Evolutionary conservation across 805 yeast genomes (phyloP), one percentile per base, ranked within the genome.

Genomic region (Nakazawaea sp.): DNA sequence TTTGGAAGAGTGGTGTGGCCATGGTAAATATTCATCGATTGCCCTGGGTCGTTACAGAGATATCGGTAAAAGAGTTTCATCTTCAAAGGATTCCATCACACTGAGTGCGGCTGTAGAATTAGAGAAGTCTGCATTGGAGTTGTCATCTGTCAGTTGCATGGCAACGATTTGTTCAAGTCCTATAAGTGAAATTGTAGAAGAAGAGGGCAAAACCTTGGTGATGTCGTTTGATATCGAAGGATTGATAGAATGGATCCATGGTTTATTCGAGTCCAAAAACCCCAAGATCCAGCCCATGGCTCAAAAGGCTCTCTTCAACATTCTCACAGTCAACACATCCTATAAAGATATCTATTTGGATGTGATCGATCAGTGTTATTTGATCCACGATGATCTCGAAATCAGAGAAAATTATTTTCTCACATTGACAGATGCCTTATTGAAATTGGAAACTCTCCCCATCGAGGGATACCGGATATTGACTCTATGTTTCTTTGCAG

Each of bases 1-100:
- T 49, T 62, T 92, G 40, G 89, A 84, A 46, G 95, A 86, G 53
- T 92, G 99, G 99, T 88, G 96, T 55, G 95, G 95, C 0, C 77
- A 75, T 56, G 97, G 97, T 2, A 79, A 75, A 36, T 65, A 77
- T 18, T 68, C 75, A 7, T 52, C 65, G 1, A 51, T 78, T 2
- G 73, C 87, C 2, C 77, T 75, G 21, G 82, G 81, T 29, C 65
- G 96, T 31, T 87, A 87, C 45, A 53, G 61, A 4, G 47, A 58
- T 1, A 80, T 80, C 76, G 66, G 75, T 13, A 63, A 62, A 29
- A 63, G 58, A 10, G 59, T 50, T 3, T 10, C 8, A 5, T 49
- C 51, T 7, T 51, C 52, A 48, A 66, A 52, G 42, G 73, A 59
- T 32, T 57, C 58, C 7, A 62, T 68, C 6, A 68, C 85, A 0